These are phyloP conservation scores for Incumbomyces delicatus DNA, from an alignment of 2,329 filamentous ascomycete genomes.

Conservation along the genomic window DNA sequence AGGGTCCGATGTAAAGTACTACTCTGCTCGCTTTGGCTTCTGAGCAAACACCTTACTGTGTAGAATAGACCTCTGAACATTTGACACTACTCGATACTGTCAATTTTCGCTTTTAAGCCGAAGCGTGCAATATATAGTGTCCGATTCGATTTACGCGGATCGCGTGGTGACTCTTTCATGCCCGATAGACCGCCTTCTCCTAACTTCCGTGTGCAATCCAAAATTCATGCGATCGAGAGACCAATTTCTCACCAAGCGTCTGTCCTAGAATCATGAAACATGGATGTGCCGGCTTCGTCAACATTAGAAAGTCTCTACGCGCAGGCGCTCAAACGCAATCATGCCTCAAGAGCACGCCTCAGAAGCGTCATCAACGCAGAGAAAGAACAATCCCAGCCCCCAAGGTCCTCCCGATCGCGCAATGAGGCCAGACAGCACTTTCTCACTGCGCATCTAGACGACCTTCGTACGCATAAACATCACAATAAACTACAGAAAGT, in stretches of 20 bases:
- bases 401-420: neutral
- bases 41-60: slow-evolving; percentile 1
- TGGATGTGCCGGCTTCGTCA: neutral
- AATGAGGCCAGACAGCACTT: neutral
- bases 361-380: neutral
- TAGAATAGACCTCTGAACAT: neutral
- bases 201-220: too few species aligned
- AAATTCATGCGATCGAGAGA: too few species aligned
- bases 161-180: too few species aligned
- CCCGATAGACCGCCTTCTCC: too few species aligned
- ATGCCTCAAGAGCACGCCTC: neutral
- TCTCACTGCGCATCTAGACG: slow-evolving; percentile 1
- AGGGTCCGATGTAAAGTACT: slow-evolving; percentile 3
- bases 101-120: neutral
- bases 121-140: neutral
- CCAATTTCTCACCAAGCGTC: too few species aligned
- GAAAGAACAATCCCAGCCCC: neutral
- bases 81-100: neutral
- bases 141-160: neutral
- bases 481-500: neutral
- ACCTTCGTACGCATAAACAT: neutral
- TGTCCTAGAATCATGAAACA: neutral
- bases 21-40: neutral
- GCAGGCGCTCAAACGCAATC: neutral
- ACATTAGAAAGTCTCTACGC: neutral